Evolutionary conservation across 192 early-diverging fungal species (phyloP).

Genomic region (Backusella circina): DNA sequence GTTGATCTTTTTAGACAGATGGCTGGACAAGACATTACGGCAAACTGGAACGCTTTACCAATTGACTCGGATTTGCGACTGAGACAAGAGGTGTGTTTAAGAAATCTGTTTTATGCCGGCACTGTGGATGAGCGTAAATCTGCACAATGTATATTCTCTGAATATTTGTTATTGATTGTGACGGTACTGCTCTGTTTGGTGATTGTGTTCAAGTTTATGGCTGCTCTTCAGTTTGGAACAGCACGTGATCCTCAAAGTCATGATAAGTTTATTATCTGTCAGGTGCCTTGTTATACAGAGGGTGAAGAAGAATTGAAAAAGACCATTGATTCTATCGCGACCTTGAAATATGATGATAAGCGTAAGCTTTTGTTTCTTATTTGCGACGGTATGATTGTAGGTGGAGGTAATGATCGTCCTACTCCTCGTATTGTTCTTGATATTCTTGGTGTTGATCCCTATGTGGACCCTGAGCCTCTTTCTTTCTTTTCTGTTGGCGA

Average conservation of each 20-base stretch:
- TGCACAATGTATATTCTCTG: conserved; percentile 71
- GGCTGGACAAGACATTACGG: conserved; percentile 62
- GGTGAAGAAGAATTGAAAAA: conserved; percentile 77
- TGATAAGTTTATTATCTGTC: conserved; percentile 94
- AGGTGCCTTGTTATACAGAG: conserved; percentile 96
- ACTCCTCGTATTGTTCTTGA: conserved; percentile 95
- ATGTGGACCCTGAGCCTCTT: conserved; percentile 69
- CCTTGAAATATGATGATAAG: conserved; percentile 83
- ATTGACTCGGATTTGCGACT: conserved; percentile 39
- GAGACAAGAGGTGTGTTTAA: conserved; percentile 68
- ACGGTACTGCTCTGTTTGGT: conserved; percentile 80
- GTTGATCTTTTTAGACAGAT: conserved; percentile 63
- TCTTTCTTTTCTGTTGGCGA: conserved; percentile 87
- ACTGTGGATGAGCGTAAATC: conserved; percentile 82
- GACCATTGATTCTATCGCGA: conserved; percentile 81
- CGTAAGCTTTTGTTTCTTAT: conserved; percentile 86
- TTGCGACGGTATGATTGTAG: conserved; percentile 91
- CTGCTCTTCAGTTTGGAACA: conserved; percentile 69
- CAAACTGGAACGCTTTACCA: conserved; percentile 54
- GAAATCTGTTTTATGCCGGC: conserved; percentile 85
- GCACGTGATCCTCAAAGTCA: conserved; percentile 74
- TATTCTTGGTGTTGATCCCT: conserved; percentile 82
- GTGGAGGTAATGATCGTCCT: conserved; percentile 93
- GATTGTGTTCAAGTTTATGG: conserved; percentile 76
- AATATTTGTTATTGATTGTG: conserved; percentile 79